Evolutionary conservation across 371 early-diverging fungal genomes (phyloP), one percentile per base, ranked within the genome.

Genomic region (Mucor piriformis): DNA sequence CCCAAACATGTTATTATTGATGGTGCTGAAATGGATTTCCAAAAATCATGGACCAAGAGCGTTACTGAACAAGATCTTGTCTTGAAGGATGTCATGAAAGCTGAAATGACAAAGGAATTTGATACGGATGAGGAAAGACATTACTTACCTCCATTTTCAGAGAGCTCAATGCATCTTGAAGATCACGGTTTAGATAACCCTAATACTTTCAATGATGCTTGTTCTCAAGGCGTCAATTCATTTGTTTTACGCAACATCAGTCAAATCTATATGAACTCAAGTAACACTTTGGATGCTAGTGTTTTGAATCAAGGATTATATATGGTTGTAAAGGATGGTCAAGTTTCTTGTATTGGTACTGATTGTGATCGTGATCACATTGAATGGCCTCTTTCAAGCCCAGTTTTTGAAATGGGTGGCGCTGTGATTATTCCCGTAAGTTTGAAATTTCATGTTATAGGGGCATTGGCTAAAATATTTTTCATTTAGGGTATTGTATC

Each of bases 1-100:
- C 94, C 94, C 34, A 69, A 84, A 18, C 74, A 83, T 58, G 92
- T 94, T n/a, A 77, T 83, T 66, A 77, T 90, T 49, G 94, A 94
- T 72, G 94, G 94, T 44, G 76, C 76, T n/a, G 70, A 77, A 12
- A 69, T 84, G 5, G 65, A 73, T 25, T 81, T 74, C 59, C 51
- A 73, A n/a, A 47, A 43, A 16, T 61, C 74, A 13, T 78, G 73
- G 75, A 57, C 72, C 23, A 74, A 73, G 40, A 63, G 50, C 6
- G 56, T 63, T 3, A 67, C 42, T 16, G 65, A 69, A 54, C 44
- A 60, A 55, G 40, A 54, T 5, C 10, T 44, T 11, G 35, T 50
- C 6, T 34, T 34, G 13, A 8, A 58, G 25, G 24, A 61, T 40
- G 54, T 59, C 27, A 46, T 29, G 32, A 50, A 32, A 16, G 40